Base-by-base conservation (phyloP, 768 basidiomycete species). In the Tylopilus intermedius region DNA sequence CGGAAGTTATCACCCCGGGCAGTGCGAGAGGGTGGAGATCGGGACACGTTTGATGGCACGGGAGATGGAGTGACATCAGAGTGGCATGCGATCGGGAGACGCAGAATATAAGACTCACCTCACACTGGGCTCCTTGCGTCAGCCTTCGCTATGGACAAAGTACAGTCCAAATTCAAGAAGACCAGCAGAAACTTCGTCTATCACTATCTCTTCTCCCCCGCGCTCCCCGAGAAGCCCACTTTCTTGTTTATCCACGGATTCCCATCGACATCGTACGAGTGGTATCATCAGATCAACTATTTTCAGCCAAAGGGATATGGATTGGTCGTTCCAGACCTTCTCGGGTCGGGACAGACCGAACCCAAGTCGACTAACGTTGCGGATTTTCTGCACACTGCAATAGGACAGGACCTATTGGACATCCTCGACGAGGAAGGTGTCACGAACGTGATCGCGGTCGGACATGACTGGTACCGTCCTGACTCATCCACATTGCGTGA, bases 241-340 rank as follows among this genome's bases (percentile, higher is more conserved):
- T 64, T 79, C 5, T 53, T 79, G 9, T 68, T 79, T 40, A 53
- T 76, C 21, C 76, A 78, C 50, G 76, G 76, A 10, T 79, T 75
- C 46, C 77, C 75, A 1, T 72, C 73, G 0, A 70, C 71, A 2
- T 70, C 74, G 8, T 58, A 69, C 44, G 74, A 73, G 51, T 79
- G 79, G 78, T 66, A 68, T 39, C 58, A 65, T 35, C 72, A 76
- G 46, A 67, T 76, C 49, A 54, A 64, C 46, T 67, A 68, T 61
- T 71, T 79, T 60, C 49, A 64, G 39, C 59, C 64, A 27, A 62
- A 62, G 50, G 78, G 78, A 22, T 76, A 73, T 41, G 73, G 76
- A 11, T 27, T 78, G 13, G 60, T 80, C 45, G 73, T 69, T 14
- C 78, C 78, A 0, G 79, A 80, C 58, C 70, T 77, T 57, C 70